These are phyloP conservation scores for Ploettnerulaceae sp. DNA, from an alignment of 2,329 filamentous ascomycete species.

Conservation along the genomic window DNA sequence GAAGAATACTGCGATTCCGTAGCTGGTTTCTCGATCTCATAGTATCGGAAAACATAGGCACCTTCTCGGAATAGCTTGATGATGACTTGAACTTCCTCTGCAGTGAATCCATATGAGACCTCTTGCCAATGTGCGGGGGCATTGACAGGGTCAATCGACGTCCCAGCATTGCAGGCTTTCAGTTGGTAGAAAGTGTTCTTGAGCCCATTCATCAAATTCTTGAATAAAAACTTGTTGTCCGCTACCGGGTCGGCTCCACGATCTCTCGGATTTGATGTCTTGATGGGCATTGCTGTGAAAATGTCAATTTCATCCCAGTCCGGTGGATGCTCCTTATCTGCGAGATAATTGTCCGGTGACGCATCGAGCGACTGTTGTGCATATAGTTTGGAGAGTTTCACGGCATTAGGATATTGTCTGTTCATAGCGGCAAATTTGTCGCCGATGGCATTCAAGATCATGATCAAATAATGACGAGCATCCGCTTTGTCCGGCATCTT, in stretches of 20 bases:
- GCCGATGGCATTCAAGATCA: constrained; percentile 95
- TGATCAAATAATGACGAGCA: constrained; percentile 90
- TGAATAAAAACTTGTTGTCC: constrained; percentile 98
- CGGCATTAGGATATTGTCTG: constrained; percentile 86
- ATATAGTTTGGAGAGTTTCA: constrained; percentile 81
- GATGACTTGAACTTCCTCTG: constrained; percentile 93
- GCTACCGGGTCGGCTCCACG: constrained; percentile 83
- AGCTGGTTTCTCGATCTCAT: constrained; percentile 77
- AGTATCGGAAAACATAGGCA: constrained; percentile 94
- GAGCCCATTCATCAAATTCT: constrained; percentile 89
- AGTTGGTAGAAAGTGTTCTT: constrained; percentile 97
- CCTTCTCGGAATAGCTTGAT: constrained; percentile 97
- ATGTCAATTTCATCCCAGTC: constrained; percentile 99
- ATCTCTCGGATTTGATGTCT: constrained; percentile 86
- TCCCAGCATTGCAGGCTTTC: constrained; percentile 76
- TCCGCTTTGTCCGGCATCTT: constrained; percentile 91
- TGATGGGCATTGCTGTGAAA: constrained; percentile 93
- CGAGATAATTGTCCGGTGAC: constrained; percentile 72
- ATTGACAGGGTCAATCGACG: constrained; percentile 68
- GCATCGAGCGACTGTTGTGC: constrained; percentile 60
- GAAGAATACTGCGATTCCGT: constrained; percentile 71
- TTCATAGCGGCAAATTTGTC: constrained; percentile 99
- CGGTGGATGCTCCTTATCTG: constrained; percentile 72
- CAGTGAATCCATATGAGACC: constrained; percentile 92
- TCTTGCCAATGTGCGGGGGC: constrained; percentile 91